Conservation (phyloP, 805 yeast species). For the Pichia gijzeniarum region DNA sequence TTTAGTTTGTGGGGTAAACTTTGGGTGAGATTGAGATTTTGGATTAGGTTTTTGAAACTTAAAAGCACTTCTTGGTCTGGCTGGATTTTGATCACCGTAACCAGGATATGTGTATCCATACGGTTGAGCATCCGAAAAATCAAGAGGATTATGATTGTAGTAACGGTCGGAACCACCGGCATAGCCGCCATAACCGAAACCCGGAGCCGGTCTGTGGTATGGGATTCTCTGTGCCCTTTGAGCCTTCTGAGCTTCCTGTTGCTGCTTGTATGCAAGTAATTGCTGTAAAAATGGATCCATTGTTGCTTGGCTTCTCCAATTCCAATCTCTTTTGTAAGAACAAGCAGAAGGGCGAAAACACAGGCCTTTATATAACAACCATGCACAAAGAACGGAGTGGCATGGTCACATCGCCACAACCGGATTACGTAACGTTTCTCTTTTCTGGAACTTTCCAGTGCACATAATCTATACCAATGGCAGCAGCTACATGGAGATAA, state of each 20-base stretch:
- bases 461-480: too few species aligned
- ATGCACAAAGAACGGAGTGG: too few species aligned
- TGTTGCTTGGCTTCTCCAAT: not conserved
- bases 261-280: conserved; percentile 4
- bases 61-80: too few species aligned
- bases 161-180: not conserved
- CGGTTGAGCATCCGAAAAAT: too few species aligned
- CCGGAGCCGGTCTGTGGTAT: not conserved
- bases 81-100: too few species aligned
- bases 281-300: conserved; percentile 10
- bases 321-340: not conserved
- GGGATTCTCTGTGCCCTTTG: too few species aligned
- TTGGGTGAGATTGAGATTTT: not conserved
- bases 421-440: not conserved
- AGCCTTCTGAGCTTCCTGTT: not conserved
- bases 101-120: too few species aligned
- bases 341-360: not conserved
- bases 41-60: too few species aligned
- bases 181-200: not conserved
- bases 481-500: too few species aligned
- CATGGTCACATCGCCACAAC: not conserved
- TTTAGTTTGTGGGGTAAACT: not conserved
- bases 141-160: too few species aligned
- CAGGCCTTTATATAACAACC: too few species aligned
- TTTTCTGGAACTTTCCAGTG: conserved; percentile 1